These are phyloP conservation scores for sunflower (Helianthus annuus) DNA, from an alignment of 129 eudicot genomes.

Conservation along the genomic window DNA sequence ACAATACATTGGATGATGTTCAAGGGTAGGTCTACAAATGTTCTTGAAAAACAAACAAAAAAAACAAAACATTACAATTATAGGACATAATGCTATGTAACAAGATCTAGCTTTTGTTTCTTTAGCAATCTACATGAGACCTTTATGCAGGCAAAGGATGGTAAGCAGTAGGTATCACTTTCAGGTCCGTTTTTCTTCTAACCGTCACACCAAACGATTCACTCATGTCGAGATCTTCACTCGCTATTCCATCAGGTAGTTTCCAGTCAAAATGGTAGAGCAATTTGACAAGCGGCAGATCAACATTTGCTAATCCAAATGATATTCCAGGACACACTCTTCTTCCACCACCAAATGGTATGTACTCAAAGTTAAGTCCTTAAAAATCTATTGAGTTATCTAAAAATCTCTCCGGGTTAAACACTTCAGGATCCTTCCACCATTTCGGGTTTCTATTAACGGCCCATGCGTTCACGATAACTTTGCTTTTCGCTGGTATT, in stretches of 20 bases:
- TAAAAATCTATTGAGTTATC: conserved; percentile 32
- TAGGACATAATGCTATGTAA: not conserved
- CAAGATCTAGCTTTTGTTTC: not conserved
- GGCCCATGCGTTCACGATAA: conserved; percentile 52
- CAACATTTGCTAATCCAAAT: conserved; percentile 40
- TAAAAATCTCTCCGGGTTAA: conserved; percentile 47
- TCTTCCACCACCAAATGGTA: conserved; percentile 57
- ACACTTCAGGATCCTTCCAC: conserved; percentile 46
- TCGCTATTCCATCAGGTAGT: conserved; percentile 37
- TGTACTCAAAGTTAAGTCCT: conserved; percentile 44
- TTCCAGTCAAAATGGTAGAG: conserved; percentile 62
- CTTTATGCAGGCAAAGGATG: conserved; percentile 23
- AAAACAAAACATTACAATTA: not conserved
- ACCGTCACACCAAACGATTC: conserved; percentile 44
- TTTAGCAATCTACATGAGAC: not conserved
- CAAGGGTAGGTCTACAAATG: not conserved
- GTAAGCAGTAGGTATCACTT: conserved; percentile 37
- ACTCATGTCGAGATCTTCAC: conserved; percentile 41
- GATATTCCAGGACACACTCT: conserved; percentile 49
- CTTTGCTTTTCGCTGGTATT: conserved; percentile 42
- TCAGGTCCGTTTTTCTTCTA: conserved; percentile 36
- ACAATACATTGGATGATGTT: not conserved
- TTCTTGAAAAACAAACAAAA: not conserved
- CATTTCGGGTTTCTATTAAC: conserved; percentile 45
- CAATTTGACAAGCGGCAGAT: conserved; percentile 36